These are phyloP conservation scores for Drechslerella coelobrocha DNA, from an alignment of 2,329 filamentous ascomycete genomes.

Conservation along the genomic window DNA sequence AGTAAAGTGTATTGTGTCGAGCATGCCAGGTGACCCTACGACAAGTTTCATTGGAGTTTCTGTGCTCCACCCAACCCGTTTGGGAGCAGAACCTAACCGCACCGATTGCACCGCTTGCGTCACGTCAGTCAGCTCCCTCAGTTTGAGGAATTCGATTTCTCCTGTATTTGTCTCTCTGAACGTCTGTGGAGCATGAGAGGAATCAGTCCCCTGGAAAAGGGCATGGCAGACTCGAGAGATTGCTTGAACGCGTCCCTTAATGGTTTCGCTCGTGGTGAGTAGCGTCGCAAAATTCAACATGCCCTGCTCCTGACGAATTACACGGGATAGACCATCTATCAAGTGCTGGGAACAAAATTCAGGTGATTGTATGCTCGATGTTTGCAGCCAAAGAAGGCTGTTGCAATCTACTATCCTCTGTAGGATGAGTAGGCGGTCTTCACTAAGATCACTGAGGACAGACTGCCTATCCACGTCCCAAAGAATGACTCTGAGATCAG, in stretches of 20 bases:
- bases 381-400: conserved; percentile 31
- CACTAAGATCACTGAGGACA: neutral
- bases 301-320: conserved; percentile 30
- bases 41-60: conserved; percentile 9
- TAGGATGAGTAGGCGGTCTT: neutral
- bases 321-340: conserved; percentile 28
- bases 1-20: conserved; percentile 35
- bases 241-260: neutral
- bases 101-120: conserved; percentile 23
- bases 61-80: neutral
- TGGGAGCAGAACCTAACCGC: neutral
- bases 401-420: conserved; percentile 1
- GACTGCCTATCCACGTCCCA: conserved; percentile 27
- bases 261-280: neutral
- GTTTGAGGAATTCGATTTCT: conserved; percentile 3
- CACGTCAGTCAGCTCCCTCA: conserved; percentile 9
- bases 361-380: conserved; percentile 5
- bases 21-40: conserved; percentile 7
- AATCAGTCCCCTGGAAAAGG: neutral
- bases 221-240: conserved; percentile 15
- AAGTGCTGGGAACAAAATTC: conserved; percentile 17
- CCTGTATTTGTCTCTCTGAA: conserved; percentile 24
- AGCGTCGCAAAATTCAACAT: conserved; percentile 31
- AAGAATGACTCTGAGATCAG: conserved; percentile 17
- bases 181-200: conserved; percentile 5